Conservation (phyloP, 306 rosid species). For the Citrullus amarus region DNA sequence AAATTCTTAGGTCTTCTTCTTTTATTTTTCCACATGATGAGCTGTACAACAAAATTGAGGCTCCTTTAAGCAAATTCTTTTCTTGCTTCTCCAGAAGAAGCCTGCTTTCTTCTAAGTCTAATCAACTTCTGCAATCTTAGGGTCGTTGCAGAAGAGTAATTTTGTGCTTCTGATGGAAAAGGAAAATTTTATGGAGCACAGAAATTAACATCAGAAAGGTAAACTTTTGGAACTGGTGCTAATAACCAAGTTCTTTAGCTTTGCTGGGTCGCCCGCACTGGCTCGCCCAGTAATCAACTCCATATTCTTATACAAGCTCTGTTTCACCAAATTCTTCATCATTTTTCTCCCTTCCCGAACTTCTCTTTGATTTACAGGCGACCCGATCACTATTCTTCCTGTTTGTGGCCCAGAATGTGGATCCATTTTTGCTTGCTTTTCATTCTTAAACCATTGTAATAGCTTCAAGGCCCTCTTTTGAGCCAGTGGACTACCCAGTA, state of each 20-base stretch:
- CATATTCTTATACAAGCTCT: constrained; percentile 72
- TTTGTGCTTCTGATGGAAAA: not conserved
- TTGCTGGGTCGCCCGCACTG: constrained; percentile 43
- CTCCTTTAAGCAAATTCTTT: not conserved
- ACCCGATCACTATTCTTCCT: constrained; percentile 47
- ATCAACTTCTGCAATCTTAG: not conserved
- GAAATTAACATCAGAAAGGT: constrained; percentile 39
- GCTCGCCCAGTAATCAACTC: constrained; percentile 74
- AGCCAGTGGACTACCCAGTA: constrained; percentile 71
- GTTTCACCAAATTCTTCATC: constrained; percentile 92
- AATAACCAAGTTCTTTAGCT: constrained; percentile 51
- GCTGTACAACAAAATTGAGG: constrained; percentile 6
- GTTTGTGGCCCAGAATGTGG: constrained; percentile 96
- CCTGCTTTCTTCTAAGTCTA: not conserved
- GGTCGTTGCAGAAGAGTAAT: not conserved
- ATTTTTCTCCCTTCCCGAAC: constrained; percentile 55
- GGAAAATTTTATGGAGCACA: not conserved
- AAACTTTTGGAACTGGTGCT: constrained; percentile 94
- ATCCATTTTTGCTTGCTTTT: constrained; percentile 56
- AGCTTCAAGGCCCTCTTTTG: constrained; percentile 80
- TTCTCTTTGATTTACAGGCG: constrained; percentile 40
- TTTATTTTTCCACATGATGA: constrained; percentile 1
- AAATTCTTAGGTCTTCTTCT: not conserved
- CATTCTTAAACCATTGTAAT: constrained; percentile 81
- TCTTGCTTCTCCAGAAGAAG: not conserved